Percentiles rank a stretch among this genome's conserved stretches.
These are phyloP conservation scores for Rhynchosporium secalis DNA, from an alignment of 2,329 filamentous ascomycete species.

Conservation along the genomic window DNA sequence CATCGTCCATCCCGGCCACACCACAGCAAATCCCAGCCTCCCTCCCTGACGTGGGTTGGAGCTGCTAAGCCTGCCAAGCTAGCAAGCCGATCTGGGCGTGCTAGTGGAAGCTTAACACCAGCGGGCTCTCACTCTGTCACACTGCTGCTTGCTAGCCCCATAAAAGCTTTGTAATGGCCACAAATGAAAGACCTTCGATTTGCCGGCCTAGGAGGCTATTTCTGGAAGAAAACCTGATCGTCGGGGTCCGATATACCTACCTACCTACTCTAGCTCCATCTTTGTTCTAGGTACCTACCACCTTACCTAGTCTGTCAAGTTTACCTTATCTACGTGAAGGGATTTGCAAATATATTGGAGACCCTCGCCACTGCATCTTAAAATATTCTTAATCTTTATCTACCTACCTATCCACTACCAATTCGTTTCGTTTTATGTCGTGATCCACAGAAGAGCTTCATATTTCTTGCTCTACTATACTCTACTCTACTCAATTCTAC, in stretches of 20 bases:
- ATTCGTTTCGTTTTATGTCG: neutral
- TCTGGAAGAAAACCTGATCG: neutral
- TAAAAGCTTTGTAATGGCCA: slow-evolving; percentile 9
- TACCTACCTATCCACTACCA: neutral
- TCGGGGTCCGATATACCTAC: neutral
- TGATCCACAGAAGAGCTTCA: neutral
- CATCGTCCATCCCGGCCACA: no score
- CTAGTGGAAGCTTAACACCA: slow-evolving; percentile 11
- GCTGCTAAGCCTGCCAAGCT: slow-evolving; percentile 3
- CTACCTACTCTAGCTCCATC: no score
- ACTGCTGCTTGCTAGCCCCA: neutral
- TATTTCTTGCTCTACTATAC: neutral
- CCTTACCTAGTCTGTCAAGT: neutral
- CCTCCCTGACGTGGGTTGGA: neutral
- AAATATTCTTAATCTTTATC: neutral
- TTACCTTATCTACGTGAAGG: neutral
- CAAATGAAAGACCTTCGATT: slow-evolving; percentile 1
- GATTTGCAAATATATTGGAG: neutral
- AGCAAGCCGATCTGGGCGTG: neutral
- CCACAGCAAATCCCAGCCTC: neutral
- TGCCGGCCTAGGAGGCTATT: neutral
- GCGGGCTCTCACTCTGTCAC: neutral
- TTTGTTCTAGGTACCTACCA: neutral
- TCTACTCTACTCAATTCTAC: neutral
- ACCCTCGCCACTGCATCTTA: neutral